A percentile compares a stretch with the other conserved stretches of the same genome.
phyloP scores from a whole-genome alignment of 768 basidiomycete genomes.

The Tricholoma bakamatsutake region DNA sequence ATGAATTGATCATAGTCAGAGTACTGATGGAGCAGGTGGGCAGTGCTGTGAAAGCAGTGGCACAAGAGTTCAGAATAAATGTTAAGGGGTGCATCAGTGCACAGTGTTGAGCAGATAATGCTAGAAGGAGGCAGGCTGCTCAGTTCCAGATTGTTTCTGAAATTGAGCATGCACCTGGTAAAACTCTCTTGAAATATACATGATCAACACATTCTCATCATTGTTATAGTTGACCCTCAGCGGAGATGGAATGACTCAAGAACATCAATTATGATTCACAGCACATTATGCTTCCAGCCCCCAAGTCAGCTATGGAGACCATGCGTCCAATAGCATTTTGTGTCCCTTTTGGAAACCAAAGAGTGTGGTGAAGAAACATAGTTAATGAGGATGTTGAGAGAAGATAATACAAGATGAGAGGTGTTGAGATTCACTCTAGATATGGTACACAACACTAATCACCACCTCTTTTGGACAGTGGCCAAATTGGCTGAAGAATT shows the following conservation, averaged over 20 bases:
- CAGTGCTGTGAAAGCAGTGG: not conserved
- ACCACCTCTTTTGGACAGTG: too few relatives aligned
- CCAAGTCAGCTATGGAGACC: not conserved
- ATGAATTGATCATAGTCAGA: not conserved
- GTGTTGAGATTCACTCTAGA: too few relatives aligned
- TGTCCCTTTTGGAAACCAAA: too few relatives aligned
- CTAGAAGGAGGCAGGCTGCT: slow-evolving; percentile 14
- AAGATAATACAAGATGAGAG: too few relatives aligned
- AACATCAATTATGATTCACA: slow-evolving; percentile 14
- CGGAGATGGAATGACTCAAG: slow-evolving; percentile 17
- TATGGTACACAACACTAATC: too few relatives aligned
- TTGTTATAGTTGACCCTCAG: slow-evolving; percentile 8
- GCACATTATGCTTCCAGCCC: not conserved
- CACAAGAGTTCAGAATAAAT: not conserved
- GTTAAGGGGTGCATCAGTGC: not conserved
- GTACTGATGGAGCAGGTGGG: not conserved
- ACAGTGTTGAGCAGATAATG: not conserved
- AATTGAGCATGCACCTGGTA: slow-evolving; percentile 3
- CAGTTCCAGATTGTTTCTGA: slow-evolving; percentile 16
- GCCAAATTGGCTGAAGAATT: too few relatives aligned
- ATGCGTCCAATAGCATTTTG: not conserved
- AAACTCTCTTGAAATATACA: too few relatives aligned
- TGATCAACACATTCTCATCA: too few relatives aligned
- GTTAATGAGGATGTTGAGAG: too few relatives aligned
- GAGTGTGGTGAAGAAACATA: too few relatives aligned